Evolutionary conservation across 805 yeast genomes (phyloP).

Genomic region (Zygosaccharomyces bailii): DNA sequence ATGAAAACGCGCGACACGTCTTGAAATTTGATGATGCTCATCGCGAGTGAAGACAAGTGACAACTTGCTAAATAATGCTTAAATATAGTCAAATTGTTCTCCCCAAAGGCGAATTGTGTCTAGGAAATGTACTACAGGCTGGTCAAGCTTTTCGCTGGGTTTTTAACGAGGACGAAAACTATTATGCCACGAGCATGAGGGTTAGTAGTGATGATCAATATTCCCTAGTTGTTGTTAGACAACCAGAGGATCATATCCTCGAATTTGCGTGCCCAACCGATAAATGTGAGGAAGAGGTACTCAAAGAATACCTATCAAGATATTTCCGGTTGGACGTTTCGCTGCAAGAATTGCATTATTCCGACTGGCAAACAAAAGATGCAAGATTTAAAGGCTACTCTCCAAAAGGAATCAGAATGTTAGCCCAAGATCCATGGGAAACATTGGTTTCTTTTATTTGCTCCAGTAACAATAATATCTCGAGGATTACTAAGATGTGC

Average conservation of each 20-base stretch:
- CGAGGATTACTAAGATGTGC: slow-evolving; percentile 91
- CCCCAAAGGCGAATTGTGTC: slow-evolving; percentile 32
- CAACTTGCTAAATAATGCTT: slow-evolving; percentile 7
- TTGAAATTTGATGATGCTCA: slow-evolving; percentile 5
- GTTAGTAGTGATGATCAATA: slow-evolving; percentile 37
- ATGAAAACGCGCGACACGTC: slow-evolving; percentile 9
- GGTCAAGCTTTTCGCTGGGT: slow-evolving; percentile 38
- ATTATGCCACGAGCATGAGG: slow-evolving; percentile 29
- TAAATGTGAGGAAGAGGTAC: slow-evolving; percentile 31
- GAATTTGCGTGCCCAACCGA: slow-evolving; percentile 49
- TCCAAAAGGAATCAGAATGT: slow-evolving; percentile 68
- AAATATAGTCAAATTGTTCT: slow-evolving; percentile 15
- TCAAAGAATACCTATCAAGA: slow-evolving; percentile 48
- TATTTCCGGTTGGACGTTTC: slow-evolving; percentile 68
- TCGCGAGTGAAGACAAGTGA: not conserved
- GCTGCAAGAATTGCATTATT: slow-evolving; percentile 47
- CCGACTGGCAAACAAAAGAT: slow-evolving; percentile 61
- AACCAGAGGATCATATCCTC: slow-evolving; percentile 45
- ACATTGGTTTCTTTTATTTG: slow-evolving; percentile 86
- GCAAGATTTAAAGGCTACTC: slow-evolving; percentile 41
- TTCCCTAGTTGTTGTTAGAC: slow-evolving; percentile 62
- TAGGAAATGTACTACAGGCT: slow-evolving; percentile 46
- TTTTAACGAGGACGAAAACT: slow-evolving; percentile 20
- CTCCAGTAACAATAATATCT: slow-evolving; percentile 92
- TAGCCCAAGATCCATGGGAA: slow-evolving; percentile 97